Base-by-base conservation (phyloP, 2,329 filamentous ascomycete genomes). In the Apiospora saccharicola region DNA sequence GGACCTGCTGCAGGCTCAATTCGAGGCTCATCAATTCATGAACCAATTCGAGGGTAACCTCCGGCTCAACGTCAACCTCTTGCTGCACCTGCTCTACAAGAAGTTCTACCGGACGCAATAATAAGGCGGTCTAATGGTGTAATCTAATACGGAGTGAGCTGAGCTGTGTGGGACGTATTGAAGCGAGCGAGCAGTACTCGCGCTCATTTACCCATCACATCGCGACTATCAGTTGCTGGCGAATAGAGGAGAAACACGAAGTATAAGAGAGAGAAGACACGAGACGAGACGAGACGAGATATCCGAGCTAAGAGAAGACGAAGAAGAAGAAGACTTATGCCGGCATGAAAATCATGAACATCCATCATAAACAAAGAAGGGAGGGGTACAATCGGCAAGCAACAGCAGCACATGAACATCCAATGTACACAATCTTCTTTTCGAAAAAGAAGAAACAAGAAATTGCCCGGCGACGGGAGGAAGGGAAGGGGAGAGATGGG, bases 31-130 rank as follows among this genome's bases (percentile, higher is more conserved):
- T 78, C 95, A 98, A 84, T 98, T 97, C 82, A 95, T 98, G 90
- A 95, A 94, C 79, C 87, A 98, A 73, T 99, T 99, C 79, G 94
- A 97, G 81, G 92, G 92, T 71, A 90, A 89, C 75, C 87, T 98
- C 80, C 92, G 93, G 83, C 89, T 99, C 79, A 98, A 98, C 82
- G 96, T 99, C 79, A 99, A 99, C 85, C 83, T 99, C 80, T 90
- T 99, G 84, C 87, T 99, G 86, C 96, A 99, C 88, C 87, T 98
- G 82, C 90, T 99, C 77, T 98, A 98, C 87, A 97, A 97, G 90
- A 99, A 99, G 88, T 99, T 99, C 83, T 99, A 99, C 81, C 86
- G 90, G 74, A 92, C 91, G 73, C 90, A 92, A 79, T 91, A 84
- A 84, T 69, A n/a, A 61, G 30, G 30, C 30, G 53, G 30, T 22